Conservation (phyloP, 164 flowering plant genomes). For the Liriodendron chinense region DNA sequence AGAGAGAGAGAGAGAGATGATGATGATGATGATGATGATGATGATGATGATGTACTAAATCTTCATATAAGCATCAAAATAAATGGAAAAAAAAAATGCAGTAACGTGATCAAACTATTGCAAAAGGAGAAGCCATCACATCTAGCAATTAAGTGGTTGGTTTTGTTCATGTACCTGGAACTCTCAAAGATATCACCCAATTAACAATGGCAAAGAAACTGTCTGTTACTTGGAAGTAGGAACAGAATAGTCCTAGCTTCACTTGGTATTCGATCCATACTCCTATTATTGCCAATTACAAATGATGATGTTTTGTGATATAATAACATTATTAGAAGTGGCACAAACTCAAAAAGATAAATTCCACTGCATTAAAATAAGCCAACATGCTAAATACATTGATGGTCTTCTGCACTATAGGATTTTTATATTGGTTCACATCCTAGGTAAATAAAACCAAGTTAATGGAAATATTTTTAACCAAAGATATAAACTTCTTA, state of each 20-base stretch:
- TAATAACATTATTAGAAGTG: not conserved
- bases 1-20: no score
- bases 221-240: not conserved
- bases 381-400: not conserved
- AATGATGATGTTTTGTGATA: not conserved
- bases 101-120: not conserved
- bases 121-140: not conserved
- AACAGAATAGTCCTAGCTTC: not conserved
- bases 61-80: no score
- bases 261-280: not conserved
- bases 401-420: not conserved
- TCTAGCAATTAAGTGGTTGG: not conserved
- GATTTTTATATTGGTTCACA: not conserved
- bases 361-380: no score
- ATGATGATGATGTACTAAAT: no score
- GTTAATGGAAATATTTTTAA: not conserved
- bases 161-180: not conserved
- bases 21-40: no score
- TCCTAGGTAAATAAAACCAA: not conserved
- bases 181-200: not conserved
- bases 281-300: not conserved
- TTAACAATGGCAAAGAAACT: not conserved
- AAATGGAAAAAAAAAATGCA: no score
- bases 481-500: conserved; percentile 1
- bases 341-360: not conserved